Percentiles rank a stretch among this genome's conserved stretches.
These are phyloP conservation scores for Penicillium longicatenatum DNA, from an alignment of 495 filamentous ascomycete species.

Conservation along the genomic window DNA sequence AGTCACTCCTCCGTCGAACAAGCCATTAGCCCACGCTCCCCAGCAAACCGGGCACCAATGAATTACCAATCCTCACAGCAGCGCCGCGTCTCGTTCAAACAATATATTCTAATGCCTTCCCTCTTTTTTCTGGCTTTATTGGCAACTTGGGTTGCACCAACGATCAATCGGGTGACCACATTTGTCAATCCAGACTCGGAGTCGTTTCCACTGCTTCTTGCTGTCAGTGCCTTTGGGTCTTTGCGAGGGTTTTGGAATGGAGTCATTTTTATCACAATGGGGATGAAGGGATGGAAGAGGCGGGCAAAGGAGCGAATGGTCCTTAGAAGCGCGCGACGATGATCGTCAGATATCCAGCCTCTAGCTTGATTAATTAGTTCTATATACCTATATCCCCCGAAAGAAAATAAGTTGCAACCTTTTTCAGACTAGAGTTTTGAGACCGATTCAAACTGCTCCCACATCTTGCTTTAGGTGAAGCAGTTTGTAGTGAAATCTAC, in stretches of 20 bases:
- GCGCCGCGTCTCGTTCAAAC: constrained; percentile 42
- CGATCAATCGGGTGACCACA: constrained; percentile 38
- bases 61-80: constrained; percentile 16
- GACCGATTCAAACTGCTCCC: too few species aligned
- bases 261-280: constrained; percentile 45
- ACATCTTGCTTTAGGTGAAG: too few species aligned
- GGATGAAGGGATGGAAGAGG: constrained; percentile 36
- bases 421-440: too few species aligned
- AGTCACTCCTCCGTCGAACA: constrained; percentile 15
- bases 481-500: too few species aligned
- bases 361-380: too few species aligned
- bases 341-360: background rate
- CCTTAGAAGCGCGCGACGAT: background rate
- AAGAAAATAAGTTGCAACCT: too few species aligned
- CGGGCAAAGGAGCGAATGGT: background rate
- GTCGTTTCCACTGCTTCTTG: constrained; percentile 40
- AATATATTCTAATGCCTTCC: constrained; percentile 51
- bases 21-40: background rate
- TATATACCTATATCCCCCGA: too few species aligned
- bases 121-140: constrained; percentile 50
- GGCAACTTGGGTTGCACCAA: constrained; percentile 48
- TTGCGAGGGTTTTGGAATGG: constrained; percentile 53
- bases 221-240: constrained; percentile 42
- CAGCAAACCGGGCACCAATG: background rate
- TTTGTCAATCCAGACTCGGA: constrained; percentile 35